Conservation (phyloP, 352 stramenopile species). For the Phytophthora pini region DNA sequence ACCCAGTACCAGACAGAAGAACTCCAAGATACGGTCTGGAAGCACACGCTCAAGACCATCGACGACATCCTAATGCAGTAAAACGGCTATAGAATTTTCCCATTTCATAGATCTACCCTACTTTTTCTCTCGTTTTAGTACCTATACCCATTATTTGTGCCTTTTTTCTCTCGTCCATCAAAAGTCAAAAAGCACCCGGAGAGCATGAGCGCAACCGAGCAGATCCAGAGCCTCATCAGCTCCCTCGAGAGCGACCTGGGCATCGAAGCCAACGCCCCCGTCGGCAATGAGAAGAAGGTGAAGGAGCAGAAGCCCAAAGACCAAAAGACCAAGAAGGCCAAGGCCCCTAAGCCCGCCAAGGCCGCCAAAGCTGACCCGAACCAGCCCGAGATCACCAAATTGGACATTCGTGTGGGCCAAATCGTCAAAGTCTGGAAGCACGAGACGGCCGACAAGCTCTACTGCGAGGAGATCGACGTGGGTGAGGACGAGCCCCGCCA, state of each 20-base stretch:
- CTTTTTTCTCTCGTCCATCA: conserved; percentile 24
- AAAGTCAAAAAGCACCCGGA: neutral
- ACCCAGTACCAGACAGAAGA: conserved; percentile 20
- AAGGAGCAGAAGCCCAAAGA: conserved; percentile 38
- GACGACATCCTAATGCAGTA: conserved; percentile 16
- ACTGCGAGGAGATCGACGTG: conserved; percentile 93
- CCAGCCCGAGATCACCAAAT: conserved; percentile 91
- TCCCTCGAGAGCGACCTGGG: conserved; percentile 78
- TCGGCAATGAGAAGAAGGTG: conserved; percentile 39
- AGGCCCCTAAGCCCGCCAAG: conserved; percentile 61
- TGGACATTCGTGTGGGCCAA: conserved; percentile 92
- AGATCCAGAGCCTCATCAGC: conserved; percentile 75
- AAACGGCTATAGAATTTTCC: too few species aligned
- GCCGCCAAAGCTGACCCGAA: conserved; percentile 47
- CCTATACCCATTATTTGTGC: neutral
- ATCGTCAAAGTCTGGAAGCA: conserved; percentile 94
- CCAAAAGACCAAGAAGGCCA: conserved; percentile 40
- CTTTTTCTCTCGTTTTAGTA: neutral
- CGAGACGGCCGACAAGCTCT: conserved; percentile 91
- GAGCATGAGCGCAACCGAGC: conserved; percentile 50
- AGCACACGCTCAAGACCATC: conserved; percentile 18
- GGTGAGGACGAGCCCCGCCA: conserved; percentile 85
- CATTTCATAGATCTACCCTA: too few species aligned
- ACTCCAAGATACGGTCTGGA: conserved; percentile 23
- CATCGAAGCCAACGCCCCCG: conserved; percentile 70